Evolutionary conservation across 2,329 filamentous ascomycete genomes (phyloP).

Genomic region (Stagonosporopsis vannaccii): DNA sequence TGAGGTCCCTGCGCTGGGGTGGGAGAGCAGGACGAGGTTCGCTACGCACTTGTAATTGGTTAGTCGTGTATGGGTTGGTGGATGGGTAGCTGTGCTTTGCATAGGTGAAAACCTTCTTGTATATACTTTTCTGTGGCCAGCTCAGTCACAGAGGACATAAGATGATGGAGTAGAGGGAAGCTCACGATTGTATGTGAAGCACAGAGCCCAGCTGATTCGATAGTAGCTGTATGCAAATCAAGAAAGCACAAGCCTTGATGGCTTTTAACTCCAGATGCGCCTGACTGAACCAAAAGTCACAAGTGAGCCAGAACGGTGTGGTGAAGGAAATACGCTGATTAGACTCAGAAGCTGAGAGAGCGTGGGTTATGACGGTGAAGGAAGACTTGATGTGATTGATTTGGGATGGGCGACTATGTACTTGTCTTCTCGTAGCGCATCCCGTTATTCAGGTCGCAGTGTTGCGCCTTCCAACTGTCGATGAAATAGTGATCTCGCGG

Average conservation of each 20-base stretch:
- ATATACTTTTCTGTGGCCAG: neutral
- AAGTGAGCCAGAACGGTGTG: too few relatives aligned
- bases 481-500: conserved; percentile 54
- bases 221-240: neutral
- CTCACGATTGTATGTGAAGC: neutral
- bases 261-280: too few relatives aligned
- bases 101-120: neutral
- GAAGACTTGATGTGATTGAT: too few relatives aligned
- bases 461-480: conserved; percentile 54
- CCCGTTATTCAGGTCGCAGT: conserved; percentile 52
- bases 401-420: conserved; percentile 4
- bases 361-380: too few relatives aligned
- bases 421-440: conserved; percentile 46
- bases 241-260: too few relatives aligned
- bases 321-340: too few relatives aligned
- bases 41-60: conserved; percentile 3
- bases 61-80: too few relatives aligned
- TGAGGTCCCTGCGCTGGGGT: conserved; percentile 10
- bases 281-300: too few relatives aligned
- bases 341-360: too few relatives aligned
- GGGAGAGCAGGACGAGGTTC: conserved; percentile 13
- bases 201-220: neutral
- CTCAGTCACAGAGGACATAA: neutral
- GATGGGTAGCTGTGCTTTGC: too few relatives aligned
- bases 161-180: neutral